Evolutionary conservation across 1,284 basidiomycete genomes (phyloP).

Genomic region (Cryptococcus sp.): DNA sequence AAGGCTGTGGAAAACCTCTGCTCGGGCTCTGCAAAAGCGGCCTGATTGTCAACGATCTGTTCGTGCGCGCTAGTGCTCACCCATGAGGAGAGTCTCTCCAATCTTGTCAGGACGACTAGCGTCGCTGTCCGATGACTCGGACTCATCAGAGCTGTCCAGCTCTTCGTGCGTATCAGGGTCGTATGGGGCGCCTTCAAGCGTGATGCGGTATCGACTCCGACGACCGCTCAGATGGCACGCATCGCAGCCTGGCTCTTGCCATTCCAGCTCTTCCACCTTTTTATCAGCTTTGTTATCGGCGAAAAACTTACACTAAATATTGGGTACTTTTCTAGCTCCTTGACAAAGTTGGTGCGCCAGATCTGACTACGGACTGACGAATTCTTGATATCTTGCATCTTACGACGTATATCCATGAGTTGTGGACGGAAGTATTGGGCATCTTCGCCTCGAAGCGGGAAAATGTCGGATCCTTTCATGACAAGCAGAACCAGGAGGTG

Average conservation of each 20-base stretch:
- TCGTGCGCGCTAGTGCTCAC: constrained; percentile 7
- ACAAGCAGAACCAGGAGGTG: constrained; percentile 81
- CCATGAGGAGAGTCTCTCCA: constrained; percentile 16
- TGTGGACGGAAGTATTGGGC: constrained; percentile 35
- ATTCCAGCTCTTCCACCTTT: constrained; percentile 55
- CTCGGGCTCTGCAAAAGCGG: constrained; percentile 70
- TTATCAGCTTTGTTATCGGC: neutral
- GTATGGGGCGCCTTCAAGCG: constrained; percentile 42
- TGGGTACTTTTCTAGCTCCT: constrained; percentile 66
- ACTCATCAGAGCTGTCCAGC: constrained; percentile 8
- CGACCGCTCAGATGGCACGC: constrained; percentile 74
- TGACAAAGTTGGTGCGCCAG: constrained; percentile 71
- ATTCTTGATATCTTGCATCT: constrained; percentile 67
- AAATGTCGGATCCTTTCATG: constrained; percentile 52
- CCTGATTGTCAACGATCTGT: constrained; percentile 56
- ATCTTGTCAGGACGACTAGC: constrained; percentile 3
- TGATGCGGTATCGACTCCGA: constrained; percentile 30
- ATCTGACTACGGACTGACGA: constrained; percentile 74
- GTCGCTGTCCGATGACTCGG: constrained; percentile 12
- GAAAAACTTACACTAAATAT: constrained; percentile 57
- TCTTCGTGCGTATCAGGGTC: constrained; percentile 45
- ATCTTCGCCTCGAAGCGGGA: constrained; percentile 29
- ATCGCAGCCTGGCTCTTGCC: constrained; percentile 67
- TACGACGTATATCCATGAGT: constrained; percentile 58
- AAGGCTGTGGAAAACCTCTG: constrained; percentile 70